Conservation (phyloP, 1,284 basidiomycete species). For the Phellinidium pouzarii region DNA sequence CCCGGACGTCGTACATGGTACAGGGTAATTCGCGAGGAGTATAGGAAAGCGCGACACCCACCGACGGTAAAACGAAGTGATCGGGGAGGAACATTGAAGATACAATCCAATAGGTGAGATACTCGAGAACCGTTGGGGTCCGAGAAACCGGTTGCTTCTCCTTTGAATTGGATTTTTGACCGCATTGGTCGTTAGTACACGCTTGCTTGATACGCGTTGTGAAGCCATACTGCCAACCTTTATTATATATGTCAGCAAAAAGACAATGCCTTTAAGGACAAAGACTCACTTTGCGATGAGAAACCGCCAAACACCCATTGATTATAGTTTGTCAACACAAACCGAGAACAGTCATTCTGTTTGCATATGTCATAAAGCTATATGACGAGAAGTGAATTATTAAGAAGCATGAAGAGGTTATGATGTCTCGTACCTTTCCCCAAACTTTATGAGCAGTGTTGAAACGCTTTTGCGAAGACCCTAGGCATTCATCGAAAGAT, state of each 20-base stretch:
- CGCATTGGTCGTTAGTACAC: neutral
- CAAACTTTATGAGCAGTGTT: slow-evolving; percentile 48
- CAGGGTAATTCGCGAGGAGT: slow-evolving; percentile 30
- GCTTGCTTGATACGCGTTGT: slow-evolving; percentile 6
- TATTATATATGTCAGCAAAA: neutral
- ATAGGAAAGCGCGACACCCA: slow-evolving; percentile 25
- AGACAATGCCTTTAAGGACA: neutral
- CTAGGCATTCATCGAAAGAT: slow-evolving; percentile 12
- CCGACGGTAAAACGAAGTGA: slow-evolving; percentile 23
- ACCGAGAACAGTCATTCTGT: slow-evolving; percentile 47
- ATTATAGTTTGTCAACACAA: slow-evolving; percentile 60
- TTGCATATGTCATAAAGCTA: slow-evolving; percentile 65
- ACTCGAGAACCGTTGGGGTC: slow-evolving; percentile 25
- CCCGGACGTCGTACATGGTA: slow-evolving; percentile 38
- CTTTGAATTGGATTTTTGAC: neutral
- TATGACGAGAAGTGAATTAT: slow-evolving; percentile 1
- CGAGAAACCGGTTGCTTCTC: slow-evolving; percentile 18
- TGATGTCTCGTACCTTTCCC: slow-evolving; percentile 46
- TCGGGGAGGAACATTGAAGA: slow-evolving; percentile 23
- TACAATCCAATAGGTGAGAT: slow-evolving; percentile 27
- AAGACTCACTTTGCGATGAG: slow-evolving; percentile 41
- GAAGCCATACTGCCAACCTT: slow-evolving; percentile 18
- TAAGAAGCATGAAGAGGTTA: neutral
- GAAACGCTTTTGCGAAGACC: slow-evolving; percentile 10
- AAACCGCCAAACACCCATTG: slow-evolving; percentile 70